These are phyloP conservation scores for Penicillium argentinense DNA, from an alignment of 495 filamentous ascomycete species.

Conservation along the genomic window DNA sequence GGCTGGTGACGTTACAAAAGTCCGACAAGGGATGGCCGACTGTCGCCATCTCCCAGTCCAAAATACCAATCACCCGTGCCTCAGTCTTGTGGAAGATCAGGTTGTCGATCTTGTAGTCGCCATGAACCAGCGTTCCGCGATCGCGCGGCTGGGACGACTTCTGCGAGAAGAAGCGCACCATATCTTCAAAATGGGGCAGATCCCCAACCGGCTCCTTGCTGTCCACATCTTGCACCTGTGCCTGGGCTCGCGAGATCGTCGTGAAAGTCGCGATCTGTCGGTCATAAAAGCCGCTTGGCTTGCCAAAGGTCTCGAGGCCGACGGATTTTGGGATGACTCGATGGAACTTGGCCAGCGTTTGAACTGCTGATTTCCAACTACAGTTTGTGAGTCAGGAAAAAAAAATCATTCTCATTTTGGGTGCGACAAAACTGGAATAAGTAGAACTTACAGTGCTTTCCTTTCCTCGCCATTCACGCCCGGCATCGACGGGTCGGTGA, in stretches of 20 bases:
- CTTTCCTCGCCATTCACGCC: constrained; percentile 67
- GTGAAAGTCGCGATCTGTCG: constrained; percentile 82
- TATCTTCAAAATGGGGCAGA: constrained; percentile 78
- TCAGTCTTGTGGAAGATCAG: constrained; percentile 90
- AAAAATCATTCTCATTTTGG: not conserved
- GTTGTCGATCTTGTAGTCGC: constrained; percentile 98
- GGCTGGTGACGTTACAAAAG: constrained; percentile 74
- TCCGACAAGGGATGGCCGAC: constrained; percentile 92
- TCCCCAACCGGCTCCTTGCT: constrained; percentile 72
- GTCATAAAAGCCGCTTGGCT: constrained; percentile 74
- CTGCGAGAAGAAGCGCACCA: constrained; percentile 74
- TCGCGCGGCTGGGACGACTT: constrained; percentile 70
- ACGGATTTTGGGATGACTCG: constrained; percentile 64
- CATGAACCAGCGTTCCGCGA: constrained; percentile 78
- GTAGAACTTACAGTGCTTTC: constrained; percentile 57
- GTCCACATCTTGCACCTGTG: constrained; percentile 70
- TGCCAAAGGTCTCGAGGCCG: constrained; percentile 71
- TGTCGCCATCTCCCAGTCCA: constrained; percentile 98
- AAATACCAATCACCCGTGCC: constrained; percentile 83
- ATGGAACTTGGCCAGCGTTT: constrained; percentile 85
- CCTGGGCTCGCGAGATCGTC: constrained; percentile 76
- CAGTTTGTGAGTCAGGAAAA: no score
- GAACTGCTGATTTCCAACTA: constrained; percentile 80
- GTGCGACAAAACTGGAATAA: no score
- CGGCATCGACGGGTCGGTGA: constrained; percentile 84